Evolutionary conservation across 2,329 filamentous ascomycete species (phyloP).

Genomic region (Calonectria crousiana): DNA sequence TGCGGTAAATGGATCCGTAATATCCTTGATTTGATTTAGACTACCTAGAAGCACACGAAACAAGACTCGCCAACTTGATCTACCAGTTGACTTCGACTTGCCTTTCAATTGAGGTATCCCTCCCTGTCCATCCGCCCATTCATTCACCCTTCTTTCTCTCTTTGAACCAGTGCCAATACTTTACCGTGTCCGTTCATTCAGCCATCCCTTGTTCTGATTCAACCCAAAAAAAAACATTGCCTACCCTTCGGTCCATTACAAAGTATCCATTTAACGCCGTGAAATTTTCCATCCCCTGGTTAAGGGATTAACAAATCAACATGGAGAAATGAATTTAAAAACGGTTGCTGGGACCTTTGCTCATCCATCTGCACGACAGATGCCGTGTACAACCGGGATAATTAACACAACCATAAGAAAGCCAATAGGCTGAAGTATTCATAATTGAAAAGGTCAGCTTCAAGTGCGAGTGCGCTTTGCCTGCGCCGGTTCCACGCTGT

Average conservation of each 20-base stretch:
- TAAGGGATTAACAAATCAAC: conserved; percentile 27
- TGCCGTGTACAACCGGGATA: conserved; percentile 17
- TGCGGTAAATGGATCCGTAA: conserved; percentile 18
- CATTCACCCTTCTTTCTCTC: conserved; percentile 26
- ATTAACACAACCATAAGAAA: conserved; percentile 25
- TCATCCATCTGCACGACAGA: conserved; percentile 2
- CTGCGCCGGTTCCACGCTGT: conserved; percentile 45
- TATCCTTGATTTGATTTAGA: conserved; percentile 21
- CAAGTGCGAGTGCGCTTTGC: conserved; percentile 54
- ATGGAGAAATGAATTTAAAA: conserved; percentile 31
- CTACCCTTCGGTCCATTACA: conserved; percentile 34
- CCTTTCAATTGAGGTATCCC: conserved; percentile 15
- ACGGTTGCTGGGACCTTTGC: conserved; percentile 1
- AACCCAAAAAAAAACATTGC: conserved; percentile 25
- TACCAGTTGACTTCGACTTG: conserved; percentile 14
- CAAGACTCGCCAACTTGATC: conserved; percentile 15
- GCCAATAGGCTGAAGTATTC: not conserved
- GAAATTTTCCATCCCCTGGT: conserved; percentile 37
- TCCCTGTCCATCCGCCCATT: conserved; percentile 12
- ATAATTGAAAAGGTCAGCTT: conserved; percentile 4
- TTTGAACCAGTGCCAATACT: conserved; percentile 31
- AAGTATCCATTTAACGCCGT: conserved; percentile 42
- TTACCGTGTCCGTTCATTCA: conserved; percentile 23
- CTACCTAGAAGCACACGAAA: conserved; percentile 24
- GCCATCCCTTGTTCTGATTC: conserved; percentile 15